Percentiles rank a stretch among this genome's conserved stretches.
phyloP scores from a whole-genome alignment of 352 stramenopile genomes.

The Thalassiosira allenii region DNA sequence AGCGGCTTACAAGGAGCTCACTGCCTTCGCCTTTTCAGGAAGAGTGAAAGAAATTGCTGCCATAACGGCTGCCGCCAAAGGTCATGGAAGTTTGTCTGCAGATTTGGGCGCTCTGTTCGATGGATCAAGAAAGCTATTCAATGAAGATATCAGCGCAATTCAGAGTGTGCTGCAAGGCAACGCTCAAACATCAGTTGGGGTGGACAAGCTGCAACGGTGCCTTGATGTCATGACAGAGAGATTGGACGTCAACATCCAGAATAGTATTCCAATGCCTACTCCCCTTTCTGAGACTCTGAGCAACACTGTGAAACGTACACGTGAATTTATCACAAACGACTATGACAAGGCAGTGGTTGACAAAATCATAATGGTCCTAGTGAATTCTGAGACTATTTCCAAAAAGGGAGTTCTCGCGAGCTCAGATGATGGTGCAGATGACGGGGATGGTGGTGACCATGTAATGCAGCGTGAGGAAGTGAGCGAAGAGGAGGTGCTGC shows the following conservation, averaged over 20 bases:
- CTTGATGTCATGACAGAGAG: constrained; percentile 90
- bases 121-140: constrained; percentile 78
- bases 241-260: constrained; percentile 91
- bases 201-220: constrained; percentile 85
- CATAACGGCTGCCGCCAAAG: constrained; percentile 64
- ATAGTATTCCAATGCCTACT: constrained; percentile 86
- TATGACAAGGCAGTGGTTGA: constrained; percentile 87
- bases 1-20: constrained; percentile 83
- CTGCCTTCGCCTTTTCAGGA: constrained; percentile 83
- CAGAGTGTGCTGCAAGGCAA: constrained; percentile 79
- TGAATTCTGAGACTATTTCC: constrained; percentile 85
- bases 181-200: constrained; percentile 71
- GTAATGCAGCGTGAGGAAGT: constrained; percentile 89
- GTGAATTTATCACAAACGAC: constrained; percentile 87
- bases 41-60: constrained; percentile 85
- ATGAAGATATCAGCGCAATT: constrained; percentile 85
- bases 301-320: constrained; percentile 84
- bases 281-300: constrained; percentile 87
- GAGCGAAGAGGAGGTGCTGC: constrained; percentile 89
- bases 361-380: constrained; percentile 87
- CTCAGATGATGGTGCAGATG: constrained; percentile 81
- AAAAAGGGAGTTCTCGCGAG: constrained; percentile 86
- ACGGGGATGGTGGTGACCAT: constrained; percentile 90
- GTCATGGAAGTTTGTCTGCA: constrained; percentile 69
- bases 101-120: constrained; percentile 78